Evolutionary conservation across 345 rosid species (phyloP), one percentile per base, ranked within the genome.

Genomic region (Erysimum cheiranthoides): DNA sequence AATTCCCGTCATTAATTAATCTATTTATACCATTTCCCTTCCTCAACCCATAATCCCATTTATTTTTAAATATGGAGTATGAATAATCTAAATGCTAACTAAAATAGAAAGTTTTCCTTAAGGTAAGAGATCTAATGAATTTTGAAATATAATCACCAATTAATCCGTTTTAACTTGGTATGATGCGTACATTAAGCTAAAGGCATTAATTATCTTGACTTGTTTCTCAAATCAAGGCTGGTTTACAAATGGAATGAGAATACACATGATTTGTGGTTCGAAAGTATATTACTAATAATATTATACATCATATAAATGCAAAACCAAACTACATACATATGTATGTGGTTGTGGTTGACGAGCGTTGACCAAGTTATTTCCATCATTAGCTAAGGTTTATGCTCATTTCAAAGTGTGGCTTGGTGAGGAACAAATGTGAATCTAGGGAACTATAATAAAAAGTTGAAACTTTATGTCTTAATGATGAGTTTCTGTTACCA

Each of bases 401-500:
- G 62, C 66, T 73, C 38, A 21, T 63, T 59, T 17, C 16, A 59
- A 64, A 54, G 65, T 35, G 47, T 74, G 78, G 42, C 46, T 66
- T 66, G 47, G 58, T n/a, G 57, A 43, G 62, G 30, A 76, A 68
- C 70, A 63, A 61, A 77, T 70, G 66, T 46, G 71, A 70, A 70
- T 63, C 57, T 70, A 43, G 71, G 71, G 57, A 70, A 76, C 60
- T 54, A 47, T 14, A 5, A 61, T 21, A 76, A 53, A 76, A 65
- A 49, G 72, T 64, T 64, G 72, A 64, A 77, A 57, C 80, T 77
- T 77, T 77, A 57, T 71, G 73, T 5, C 30, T 70, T 71, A 71
- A 71, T 71, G 80, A 77, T 71, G 61, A 65, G 80, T 77, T 77
- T 77, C 59, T 64, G 39, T 56, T 77, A 70, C 80, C 80, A 64